phyloP scores from a whole-genome alignment of 345 rosid genomes.

The Passiflora organensis region DNA sequence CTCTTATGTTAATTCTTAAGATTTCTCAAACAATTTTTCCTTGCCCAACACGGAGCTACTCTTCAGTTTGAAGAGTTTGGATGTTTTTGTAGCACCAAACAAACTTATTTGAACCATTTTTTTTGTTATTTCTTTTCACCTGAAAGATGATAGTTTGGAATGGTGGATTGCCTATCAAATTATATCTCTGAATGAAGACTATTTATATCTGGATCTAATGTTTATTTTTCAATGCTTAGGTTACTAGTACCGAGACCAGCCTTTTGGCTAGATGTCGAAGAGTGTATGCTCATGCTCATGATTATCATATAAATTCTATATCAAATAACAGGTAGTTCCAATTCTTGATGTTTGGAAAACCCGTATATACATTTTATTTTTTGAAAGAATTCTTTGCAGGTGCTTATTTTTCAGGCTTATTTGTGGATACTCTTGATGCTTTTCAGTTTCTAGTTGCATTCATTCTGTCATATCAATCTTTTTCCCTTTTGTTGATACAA shows the following conservation, averaged over 20 bases:
- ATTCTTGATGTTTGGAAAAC: slow-evolving; percentile 1
- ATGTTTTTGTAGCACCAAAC: not conserved
- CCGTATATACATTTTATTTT: slow-evolving; percentile 6
- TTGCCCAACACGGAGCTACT: too few species aligned
- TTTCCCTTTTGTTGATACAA: too few species aligned
- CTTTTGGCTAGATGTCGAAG: slow-evolving; percentile 90
- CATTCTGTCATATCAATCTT: not conserved
- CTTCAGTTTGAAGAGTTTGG: too few species aligned
- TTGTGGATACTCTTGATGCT: not conserved
- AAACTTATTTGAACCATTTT: not conserved
- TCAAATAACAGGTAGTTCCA: slow-evolving; percentile 77
- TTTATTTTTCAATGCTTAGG: slow-evolving; percentile 34
- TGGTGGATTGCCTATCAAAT: too few species aligned
- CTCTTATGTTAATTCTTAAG: too few species aligned
- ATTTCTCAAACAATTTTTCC: too few species aligned
- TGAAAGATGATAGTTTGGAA: not conserved
- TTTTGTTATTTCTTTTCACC: not conserved
- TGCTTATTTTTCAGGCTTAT: too few species aligned
- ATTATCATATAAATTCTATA: slow-evolving; percentile 96
- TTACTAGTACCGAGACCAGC: slow-evolving; percentile 74
- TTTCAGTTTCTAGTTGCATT: not conserved
- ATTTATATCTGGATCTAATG: slow-evolving; percentile 10
- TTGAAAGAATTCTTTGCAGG: too few species aligned
- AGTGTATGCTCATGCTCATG: slow-evolving; percentile 97
- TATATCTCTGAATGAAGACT: too few species aligned